Evolutionary conservation across 2,329 filamentous ascomycete genomes (phyloP).

Genomic region (Cercospora citrullina): DNA sequence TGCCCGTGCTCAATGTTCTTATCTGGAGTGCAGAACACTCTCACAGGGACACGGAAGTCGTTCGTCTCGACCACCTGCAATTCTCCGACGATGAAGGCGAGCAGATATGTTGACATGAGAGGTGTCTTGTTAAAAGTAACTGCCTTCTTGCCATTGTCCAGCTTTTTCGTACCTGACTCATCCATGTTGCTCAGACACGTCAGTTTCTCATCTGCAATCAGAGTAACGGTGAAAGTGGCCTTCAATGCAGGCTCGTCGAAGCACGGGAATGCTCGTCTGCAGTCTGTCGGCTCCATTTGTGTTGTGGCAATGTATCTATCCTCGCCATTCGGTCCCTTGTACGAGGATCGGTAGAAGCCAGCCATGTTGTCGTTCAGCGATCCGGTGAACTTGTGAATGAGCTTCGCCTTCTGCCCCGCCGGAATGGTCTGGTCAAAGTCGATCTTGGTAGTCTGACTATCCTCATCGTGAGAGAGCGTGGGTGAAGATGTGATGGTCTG

Average conservation of each 20-base stretch:
- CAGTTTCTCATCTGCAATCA: slow-evolving; percentile 85
- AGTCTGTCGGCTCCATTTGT: slow-evolving; percentile 96
- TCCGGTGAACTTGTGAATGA: slow-evolving; percentile 77
- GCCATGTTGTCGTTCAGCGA: slow-evolving; percentile 92
- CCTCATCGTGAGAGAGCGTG: slow-evolving; percentile 70
- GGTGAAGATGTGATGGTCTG: slow-evolving; percentile 61
- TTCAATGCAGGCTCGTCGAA: slow-evolving; percentile 96
- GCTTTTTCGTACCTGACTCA: slow-evolving; percentile 73
- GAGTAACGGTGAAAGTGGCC: slow-evolving; percentile 85
- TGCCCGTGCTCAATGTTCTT: slow-evolving; percentile 86
- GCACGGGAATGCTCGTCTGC: slow-evolving; percentile 87
- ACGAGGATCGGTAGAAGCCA: slow-evolving; percentile 94
- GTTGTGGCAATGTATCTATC: slow-evolving; percentile 83
- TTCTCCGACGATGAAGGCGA: slow-evolving; percentile 92
- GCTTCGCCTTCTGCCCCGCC: slow-evolving; percentile 73
- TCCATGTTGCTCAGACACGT: slow-evolving; percentile 98
- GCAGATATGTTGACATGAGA: slow-evolving; percentile 91
- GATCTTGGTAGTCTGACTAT: slow-evolving; percentile 79
- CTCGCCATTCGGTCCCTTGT: slow-evolving; percentile 77
- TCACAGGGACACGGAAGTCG: slow-evolving; percentile 84
- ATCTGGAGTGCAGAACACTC: slow-evolving; percentile 90
- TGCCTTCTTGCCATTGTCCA: slow-evolving; percentile 68
- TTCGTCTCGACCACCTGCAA: slow-evolving; percentile 92
- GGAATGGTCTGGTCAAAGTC: slow-evolving; percentile 71
- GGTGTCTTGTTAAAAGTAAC: slow-evolving; percentile 92